These are phyloP conservation scores for Pichia thaimueangensis DNA, from an alignment of 805 yeast genomes.

Conservation along the genomic window DNA sequence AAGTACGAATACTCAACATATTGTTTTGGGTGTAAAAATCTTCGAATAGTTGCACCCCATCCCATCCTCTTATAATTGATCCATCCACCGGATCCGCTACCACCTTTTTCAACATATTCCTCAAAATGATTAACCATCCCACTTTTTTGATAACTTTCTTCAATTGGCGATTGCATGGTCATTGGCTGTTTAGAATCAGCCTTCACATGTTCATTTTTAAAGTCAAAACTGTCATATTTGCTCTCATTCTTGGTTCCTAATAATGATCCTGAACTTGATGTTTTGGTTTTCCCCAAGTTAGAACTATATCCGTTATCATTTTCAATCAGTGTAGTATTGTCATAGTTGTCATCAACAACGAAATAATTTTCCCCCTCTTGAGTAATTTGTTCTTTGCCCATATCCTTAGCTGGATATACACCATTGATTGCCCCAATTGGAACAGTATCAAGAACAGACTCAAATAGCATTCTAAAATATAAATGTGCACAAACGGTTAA, in stretches of 20 bases:
- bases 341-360: conserved; percentile 10
- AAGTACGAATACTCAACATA: conserved; percentile 23
- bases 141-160: no score
- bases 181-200: no score
- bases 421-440: conserved; percentile 57
- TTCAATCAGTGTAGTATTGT: conserved; percentile 5
- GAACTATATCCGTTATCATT: no score
- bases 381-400: conserved; percentile 54
- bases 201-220: no score
- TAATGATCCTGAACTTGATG: background rate
- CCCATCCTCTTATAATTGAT: background rate
- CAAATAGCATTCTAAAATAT: conserved; percentile 50
- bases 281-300: background rate
- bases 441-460: conserved; percentile 59
- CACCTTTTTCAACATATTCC: conserved; percentile 1
- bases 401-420: conserved; percentile 56
- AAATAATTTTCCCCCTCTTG: conserved; percentile 26
- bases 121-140: conserved; percentile 1
- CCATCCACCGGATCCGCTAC: background rate
- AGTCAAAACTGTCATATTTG: background rate
- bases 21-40: conserved; percentile 27
- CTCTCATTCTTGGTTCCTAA: background rate
- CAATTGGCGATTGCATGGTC: no score
- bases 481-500: conserved; percentile 55
- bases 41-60: conserved; percentile 3